Evolutionary conservation across 805 yeast species (phyloP).

Genomic region (Pichia nakasei): DNA sequence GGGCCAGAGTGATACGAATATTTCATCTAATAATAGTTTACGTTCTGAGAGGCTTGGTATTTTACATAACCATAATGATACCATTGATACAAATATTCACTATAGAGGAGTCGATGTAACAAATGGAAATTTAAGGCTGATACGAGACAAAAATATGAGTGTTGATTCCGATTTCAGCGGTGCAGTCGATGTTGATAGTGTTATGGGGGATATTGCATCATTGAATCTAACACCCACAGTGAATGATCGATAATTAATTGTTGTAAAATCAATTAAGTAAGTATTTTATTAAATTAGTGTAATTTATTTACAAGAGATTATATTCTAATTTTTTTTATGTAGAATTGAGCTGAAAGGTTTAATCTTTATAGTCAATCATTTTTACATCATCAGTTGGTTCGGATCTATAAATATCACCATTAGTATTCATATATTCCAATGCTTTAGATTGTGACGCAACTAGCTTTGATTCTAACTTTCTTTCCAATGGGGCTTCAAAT

Average conservation of each 20-base stretch:
- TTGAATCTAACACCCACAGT: constrained; percentile 8
- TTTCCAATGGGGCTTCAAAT: constrained; percentile 47
- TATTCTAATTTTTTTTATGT: neutral
- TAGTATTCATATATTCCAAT: constrained; percentile 23
- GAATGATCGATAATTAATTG: constrained; percentile 1
- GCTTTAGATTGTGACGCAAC: constrained; percentile 23
- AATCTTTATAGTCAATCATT: constrained; percentile 11
- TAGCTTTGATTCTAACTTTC: constrained; percentile 23
- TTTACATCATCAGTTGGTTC: constrained; percentile 24
- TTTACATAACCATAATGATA: neutral
- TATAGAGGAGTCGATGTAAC: neutral
- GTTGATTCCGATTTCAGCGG: constrained; percentile 1
- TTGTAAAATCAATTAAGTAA: no score
- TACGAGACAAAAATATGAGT: neutral
- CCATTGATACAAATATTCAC: neutral
- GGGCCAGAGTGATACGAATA: neutral
- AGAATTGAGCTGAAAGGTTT: neutral
- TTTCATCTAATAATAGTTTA: constrained; percentile 3
- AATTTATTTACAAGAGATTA: neutral
- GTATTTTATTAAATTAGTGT: neutral
- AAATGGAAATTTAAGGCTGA: neutral
- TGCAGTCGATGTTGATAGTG: constrained; percentile 1
- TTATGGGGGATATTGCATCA: constrained; percentile 11
- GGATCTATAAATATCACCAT: constrained; percentile 31
- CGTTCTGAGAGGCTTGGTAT: constrained; percentile 15